Evolutionary conservation across 257 asterid genomes (phyloP).

Genomic region (Marsdenia floribunda): DNA sequence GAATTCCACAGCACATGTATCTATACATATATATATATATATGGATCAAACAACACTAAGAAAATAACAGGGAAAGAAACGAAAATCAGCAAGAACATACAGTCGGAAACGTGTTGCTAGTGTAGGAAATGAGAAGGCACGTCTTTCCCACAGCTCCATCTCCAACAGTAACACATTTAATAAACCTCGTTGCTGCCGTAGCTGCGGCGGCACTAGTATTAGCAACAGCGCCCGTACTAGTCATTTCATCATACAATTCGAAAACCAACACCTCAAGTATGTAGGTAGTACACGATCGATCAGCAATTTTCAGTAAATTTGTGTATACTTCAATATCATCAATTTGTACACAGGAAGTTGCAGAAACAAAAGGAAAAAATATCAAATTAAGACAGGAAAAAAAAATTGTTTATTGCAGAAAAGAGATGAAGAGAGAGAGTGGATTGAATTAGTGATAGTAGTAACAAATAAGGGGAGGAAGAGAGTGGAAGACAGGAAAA

Average conservation of each 20-base stretch:
- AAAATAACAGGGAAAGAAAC: not conserved
- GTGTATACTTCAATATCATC: not conserved
- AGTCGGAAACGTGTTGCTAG: slow-evolving; percentile 38
- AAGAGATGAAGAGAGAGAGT: slow-evolving; percentile 3
- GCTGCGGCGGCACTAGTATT: slow-evolving; percentile 5
- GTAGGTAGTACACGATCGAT: not conserved
- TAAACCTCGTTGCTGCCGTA: slow-evolving; percentile 26
- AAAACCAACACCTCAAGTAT: not conserved
- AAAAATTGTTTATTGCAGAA: not conserved
- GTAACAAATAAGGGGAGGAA: not conserved
- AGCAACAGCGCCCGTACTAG: slow-evolving; percentile 14
- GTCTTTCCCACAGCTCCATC: slow-evolving; percentile 47
- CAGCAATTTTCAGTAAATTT: not conserved
- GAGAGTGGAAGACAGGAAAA: slow-evolving; percentile 15
- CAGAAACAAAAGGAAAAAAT: not conserved
- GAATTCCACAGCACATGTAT: not conserved
- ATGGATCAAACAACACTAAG: not conserved
- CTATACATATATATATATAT: too few species aligned
- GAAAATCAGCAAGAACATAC: slow-evolving; percentile 1
- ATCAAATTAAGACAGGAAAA: not conserved
- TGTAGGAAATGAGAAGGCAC: slow-evolving; percentile 40
- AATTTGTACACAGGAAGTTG: not conserved
- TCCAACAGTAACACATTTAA: slow-evolving; percentile 41
- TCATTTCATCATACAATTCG: slow-evolving; percentile 10
- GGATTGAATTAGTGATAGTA: not conserved